phyloP scores from a whole-genome alignment of 108 stramenopile genomes.

The Licmophora abbreviata region DNA sequence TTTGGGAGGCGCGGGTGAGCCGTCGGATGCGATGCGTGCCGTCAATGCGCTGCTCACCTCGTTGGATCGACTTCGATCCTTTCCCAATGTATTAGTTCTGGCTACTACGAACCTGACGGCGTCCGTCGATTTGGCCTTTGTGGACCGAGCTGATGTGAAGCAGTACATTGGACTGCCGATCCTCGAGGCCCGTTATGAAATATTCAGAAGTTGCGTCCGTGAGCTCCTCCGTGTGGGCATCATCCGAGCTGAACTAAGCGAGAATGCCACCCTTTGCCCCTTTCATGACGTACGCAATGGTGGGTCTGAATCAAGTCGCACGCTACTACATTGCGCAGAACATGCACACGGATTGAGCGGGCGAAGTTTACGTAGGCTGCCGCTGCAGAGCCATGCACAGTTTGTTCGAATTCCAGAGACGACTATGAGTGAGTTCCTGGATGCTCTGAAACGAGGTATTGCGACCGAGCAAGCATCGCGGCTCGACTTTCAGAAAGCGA shows the following conservation, averaged over 20 bases:
- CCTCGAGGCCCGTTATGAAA: conserved; percentile 45
- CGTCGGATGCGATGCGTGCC: conserved; percentile 58
- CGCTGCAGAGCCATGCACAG: conserved; percentile 40
- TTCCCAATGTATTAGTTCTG: conserved; percentile 72
- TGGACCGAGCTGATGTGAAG: conserved; percentile 76
- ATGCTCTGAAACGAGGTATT: conserved; percentile 15
- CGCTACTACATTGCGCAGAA: conserved; percentile 18
- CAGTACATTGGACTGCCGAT: conserved; percentile 50
- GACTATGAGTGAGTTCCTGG: conserved; percentile 14
- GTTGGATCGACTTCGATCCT: conserved; percentile 55
- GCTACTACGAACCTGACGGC: conserved; percentile 75
- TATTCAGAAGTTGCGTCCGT: conserved; percentile 49
- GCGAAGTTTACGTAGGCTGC: conserved; percentile 36
- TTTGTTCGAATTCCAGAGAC: conserved; percentile 2
- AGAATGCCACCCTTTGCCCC: background rate
- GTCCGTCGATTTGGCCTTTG: conserved; percentile 74
- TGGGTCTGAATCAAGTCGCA: background rate
- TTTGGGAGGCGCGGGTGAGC: conserved; percentile 31
- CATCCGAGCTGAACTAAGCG: background rate
- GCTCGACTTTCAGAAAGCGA: background rate
- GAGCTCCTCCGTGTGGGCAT: conserved; percentile 66
- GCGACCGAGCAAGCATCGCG: conserved; percentile 5
- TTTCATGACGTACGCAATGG: background rate
- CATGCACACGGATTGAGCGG: conserved; percentile 40
- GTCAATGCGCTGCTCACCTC: conserved; percentile 71